Conservation (phyloP, 2,329 filamentous ascomycete species). For the Sclerotinia trifoliorum region DNA sequence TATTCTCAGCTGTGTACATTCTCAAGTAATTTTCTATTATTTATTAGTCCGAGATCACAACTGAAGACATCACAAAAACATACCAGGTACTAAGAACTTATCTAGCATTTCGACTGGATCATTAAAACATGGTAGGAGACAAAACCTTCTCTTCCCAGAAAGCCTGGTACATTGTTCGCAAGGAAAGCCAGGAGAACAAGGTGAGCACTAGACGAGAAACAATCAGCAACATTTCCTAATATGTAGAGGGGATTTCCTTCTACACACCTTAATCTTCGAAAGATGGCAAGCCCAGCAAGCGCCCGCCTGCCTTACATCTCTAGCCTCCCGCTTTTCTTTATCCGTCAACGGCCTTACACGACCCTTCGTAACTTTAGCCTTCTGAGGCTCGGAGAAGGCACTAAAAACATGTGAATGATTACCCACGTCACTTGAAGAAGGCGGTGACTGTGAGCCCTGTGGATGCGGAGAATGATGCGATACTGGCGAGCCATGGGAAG, state of each 20-base stretch:
- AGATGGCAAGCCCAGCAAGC: constrained; percentile 41
- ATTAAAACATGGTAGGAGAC: constrained; percentile 39
- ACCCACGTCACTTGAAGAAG: constrained; percentile 23
- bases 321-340: constrained; percentile 38
- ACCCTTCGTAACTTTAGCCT: constrained; percentile 32
- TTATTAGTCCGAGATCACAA: constrained; percentile 21
- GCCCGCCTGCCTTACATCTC: constrained; percentile 37
- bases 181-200: constrained; percentile 37
- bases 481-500: constrained; percentile 25
- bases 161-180: constrained; percentile 38
- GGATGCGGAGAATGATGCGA: constrained; percentile 26
- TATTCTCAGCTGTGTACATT: constrained; percentile 35
- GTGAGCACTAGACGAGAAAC: constrained; percentile 33
- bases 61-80: constrained; percentile 1
- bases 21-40: constrained; percentile 35
- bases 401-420: constrained; percentile 36
- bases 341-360: constrained; percentile 35
- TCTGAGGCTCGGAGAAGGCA: constrained; percentile 29
- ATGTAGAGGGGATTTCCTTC: neutral
- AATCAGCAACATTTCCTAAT: neutral
- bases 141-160: constrained; percentile 38
- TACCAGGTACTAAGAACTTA: constrained; percentile 37
- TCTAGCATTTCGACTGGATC: constrained; percentile 37
- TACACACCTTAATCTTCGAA: constrained; percentile 37
- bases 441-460: constrained; percentile 28